Evolutionary conservation across 768 basidiomycete genomes (phyloP), one percentile per base, ranked within the genome.

Genomic region (Podaxis mareebaensis): DNA sequence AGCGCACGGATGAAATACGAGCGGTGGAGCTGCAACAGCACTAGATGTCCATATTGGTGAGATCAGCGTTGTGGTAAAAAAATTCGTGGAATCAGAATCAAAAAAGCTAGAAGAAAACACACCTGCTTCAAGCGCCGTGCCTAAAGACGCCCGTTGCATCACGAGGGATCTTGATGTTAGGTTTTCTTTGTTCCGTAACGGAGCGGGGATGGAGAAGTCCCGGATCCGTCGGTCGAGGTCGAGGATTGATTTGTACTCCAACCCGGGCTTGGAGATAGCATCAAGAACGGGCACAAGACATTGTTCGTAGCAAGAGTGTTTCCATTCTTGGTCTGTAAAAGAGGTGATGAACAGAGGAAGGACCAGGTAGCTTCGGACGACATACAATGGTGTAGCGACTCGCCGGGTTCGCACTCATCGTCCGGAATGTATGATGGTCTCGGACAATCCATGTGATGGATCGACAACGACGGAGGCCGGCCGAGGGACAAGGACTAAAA

Each of bases 1-100:
- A 90, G 75, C 22, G 87, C 87, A 56, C 83, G 81, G 22, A 85
- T 86, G 70, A 90, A 89, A 74, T 81, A 89, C n/a, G 82, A 82
- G 55, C 88, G 77, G 71, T 91, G 89, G 36, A 90, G 73, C 68
- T 89, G 87, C 13, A 90, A 78, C 24, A 90, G 77, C 44, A 88
- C 88, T 89, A 59, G 42, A 46, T 49, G 30, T n/a, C 44, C 22
- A 58, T 44, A 42, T 53, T 66, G 60, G 38, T 44, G 51, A n/a
- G 56, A 26, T 53, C 20, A 20, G 30, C 33, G 22, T 58, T 52
- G 26, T 55, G 15, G 55, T 30, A 15, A 55, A 36, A 33, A 30
- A 33, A 8, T 2, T 33, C 33, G 8, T 10, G 33, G 33, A 33
- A 33, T 10, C 33, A 33, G 33, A 33, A 2, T 10, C 33, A 10